Percentiles rank a stretch among this genome's conserved stretches.
phyloP scores from a whole-genome alignment of 257 asterid genomes.

The Ilex aquifolium region DNA sequence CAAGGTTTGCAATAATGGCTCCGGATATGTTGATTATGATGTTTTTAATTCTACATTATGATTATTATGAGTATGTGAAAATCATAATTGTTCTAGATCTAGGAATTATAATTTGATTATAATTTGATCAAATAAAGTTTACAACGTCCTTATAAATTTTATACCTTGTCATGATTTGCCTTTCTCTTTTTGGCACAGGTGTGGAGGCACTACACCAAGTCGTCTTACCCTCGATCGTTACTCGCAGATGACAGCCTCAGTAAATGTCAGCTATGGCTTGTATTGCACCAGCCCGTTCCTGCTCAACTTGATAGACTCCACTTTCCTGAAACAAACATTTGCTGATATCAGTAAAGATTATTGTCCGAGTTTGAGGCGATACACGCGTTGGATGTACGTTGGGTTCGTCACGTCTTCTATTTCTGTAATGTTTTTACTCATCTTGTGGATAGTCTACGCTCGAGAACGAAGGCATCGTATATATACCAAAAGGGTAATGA shows the following conservation, averaged over 20 bases:
- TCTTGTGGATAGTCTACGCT: slow-evolving; percentile 26
- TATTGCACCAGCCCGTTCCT: slow-evolving; percentile 24
- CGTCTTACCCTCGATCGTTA: slow-evolving; percentile 27
- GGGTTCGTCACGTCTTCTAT: slow-evolving; percentile 22
- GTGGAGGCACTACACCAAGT: slow-evolving; percentile 24
- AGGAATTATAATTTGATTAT: too few relatives aligned
- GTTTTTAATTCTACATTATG: too few relatives aligned
- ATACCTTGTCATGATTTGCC: too few relatives aligned
- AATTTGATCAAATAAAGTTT: too few relatives aligned
- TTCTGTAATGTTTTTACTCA: slow-evolving; percentile 21
- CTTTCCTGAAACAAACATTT: slow-evolving; percentile 20
- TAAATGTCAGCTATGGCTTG: slow-evolving; percentile 24
- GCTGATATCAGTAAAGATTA: slow-evolving; percentile 11
- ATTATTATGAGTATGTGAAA: too few relatives aligned
- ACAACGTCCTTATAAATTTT: too few relatives aligned
- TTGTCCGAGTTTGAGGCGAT: slow-evolving; percentile 18
- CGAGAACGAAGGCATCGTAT: slow-evolving; percentile 25
- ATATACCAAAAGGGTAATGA: background rate
- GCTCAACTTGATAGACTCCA: slow-evolving; percentile 23
- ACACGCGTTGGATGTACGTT: slow-evolving; percentile 19
- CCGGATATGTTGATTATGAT: too few relatives aligned
- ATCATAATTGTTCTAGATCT: too few relatives aligned
- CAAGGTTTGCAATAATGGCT: too few relatives aligned
- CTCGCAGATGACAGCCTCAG: slow-evolving; percentile 15
- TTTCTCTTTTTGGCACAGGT: slow-evolving; percentile 7